These are phyloP conservation scores for Penicillium desertorum DNA, from an alignment of 495 filamentous ascomycete genomes.

Conservation along the genomic window DNA sequence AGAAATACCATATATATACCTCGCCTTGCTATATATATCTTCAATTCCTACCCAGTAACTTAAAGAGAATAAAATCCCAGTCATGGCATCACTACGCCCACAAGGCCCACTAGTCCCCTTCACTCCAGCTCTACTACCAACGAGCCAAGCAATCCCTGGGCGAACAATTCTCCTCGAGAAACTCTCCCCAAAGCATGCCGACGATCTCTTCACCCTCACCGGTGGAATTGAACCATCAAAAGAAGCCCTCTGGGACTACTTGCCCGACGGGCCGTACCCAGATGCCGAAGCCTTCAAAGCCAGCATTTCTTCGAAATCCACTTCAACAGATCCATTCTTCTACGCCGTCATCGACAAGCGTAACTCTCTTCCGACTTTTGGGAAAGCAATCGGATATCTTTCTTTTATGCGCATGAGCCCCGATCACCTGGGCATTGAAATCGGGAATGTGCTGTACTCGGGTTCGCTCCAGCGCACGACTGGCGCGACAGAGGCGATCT, in stretches of 20 bases:
- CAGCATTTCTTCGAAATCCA: conserved; percentile 26
- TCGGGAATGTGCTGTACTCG: conserved; percentile 51
- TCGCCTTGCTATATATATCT: neutral
- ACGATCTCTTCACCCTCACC: conserved; percentile 40
- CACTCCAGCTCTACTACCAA: conserved; percentile 24
- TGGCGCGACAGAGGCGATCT: conserved; percentile 52
- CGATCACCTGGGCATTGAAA: conserved; percentile 44
- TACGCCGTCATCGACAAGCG: conserved; percentile 43
- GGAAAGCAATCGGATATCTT: conserved; percentile 41
- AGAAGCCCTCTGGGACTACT: conserved; percentile 47
- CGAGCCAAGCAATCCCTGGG: conserved; percentile 25
- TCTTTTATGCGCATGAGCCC: conserved; percentile 45
- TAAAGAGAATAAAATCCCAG: neutral
- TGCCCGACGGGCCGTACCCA: conserved; percentile 42
- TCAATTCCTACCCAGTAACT: neutral
- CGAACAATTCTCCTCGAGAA: conserved; percentile 41
- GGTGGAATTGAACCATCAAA: conserved; percentile 32
- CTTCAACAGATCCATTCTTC: conserved; percentile 37
- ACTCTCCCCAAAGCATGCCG: conserved; percentile 36
- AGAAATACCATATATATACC: neutral
- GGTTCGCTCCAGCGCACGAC: conserved; percentile 47
- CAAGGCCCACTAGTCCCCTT: conserved; percentile 26
- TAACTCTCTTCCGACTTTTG: conserved; percentile 4
- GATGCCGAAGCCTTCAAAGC: conserved; percentile 34
- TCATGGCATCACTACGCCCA: conserved; percentile 14